phyloP scores from a whole-genome alignment of 371 early-diverging fungal genomes.

The Massospora cicadina region DNA sequence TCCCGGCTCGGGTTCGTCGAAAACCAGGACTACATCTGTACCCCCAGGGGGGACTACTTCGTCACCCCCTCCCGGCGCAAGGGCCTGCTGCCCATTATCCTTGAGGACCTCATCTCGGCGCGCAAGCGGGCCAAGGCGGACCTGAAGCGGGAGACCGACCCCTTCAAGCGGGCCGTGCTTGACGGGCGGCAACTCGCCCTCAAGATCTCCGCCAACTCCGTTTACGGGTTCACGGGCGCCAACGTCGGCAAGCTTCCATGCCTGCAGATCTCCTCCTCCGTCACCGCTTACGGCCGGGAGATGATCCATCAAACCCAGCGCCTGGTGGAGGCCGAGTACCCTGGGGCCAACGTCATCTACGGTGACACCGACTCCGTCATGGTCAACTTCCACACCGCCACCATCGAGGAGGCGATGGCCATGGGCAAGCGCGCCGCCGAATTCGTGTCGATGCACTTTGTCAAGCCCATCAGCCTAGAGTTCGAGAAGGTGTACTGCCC shows the following conservation, averaged over 20 bases:
- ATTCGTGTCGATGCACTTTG: conserved; percentile 71
- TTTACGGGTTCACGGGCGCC: conserved; percentile 99
- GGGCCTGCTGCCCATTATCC: conserved; percentile 90
- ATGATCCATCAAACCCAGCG: conserved; percentile 94
- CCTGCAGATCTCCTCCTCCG: conserved; percentile 95
- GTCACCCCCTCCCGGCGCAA: conserved; percentile 49
- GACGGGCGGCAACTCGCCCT: conserved; percentile 97
- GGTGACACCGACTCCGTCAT: conserved; percentile 99
- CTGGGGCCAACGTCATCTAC: conserved; percentile 87
- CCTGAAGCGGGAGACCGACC: conserved; percentile 87
- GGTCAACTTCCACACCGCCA: conserved; percentile 88
- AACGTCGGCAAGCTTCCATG: conserved; percentile 95
- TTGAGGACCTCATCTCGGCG: conserved; percentile 81
- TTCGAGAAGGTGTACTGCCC: conserved; percentile 99
- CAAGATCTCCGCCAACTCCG: conserved; percentile 98
- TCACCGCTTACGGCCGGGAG: conserved; percentile 94
- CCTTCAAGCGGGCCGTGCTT: conserved; percentile 77
- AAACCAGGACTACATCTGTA: conserved; percentile 67
- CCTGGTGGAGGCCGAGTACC: conserved; percentile 73
- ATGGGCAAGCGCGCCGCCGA: conserved; percentile 78
- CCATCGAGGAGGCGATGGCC: conserved; percentile 72
- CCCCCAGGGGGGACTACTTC: conserved; percentile 75
- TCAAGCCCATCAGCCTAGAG: conserved; percentile 94
- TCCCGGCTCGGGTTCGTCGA: conserved; percentile 42
- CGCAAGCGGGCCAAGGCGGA: conserved; percentile 93